Conservation (phyloP, 306 rosid species). For the Glycine tomentella region DNA sequence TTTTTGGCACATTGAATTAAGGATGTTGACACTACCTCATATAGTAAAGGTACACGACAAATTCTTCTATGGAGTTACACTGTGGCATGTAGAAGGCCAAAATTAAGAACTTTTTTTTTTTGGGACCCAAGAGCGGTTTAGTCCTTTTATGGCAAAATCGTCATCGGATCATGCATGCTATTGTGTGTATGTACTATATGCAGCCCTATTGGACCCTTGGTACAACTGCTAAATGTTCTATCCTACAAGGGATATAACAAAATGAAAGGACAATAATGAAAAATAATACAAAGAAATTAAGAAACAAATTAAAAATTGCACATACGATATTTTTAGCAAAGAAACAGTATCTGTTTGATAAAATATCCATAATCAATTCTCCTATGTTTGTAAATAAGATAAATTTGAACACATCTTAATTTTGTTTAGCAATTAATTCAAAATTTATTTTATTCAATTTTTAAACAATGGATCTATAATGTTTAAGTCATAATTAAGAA, state of each 20-base stretch:
- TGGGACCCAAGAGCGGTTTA: conserved; percentile 36
- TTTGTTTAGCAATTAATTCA: neutral
- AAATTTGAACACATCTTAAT: neutral
- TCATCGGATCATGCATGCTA: neutral
- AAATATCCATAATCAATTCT: neutral
- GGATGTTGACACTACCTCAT: conserved; percentile 17
- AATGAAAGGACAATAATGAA: neutral
- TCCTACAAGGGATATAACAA: neutral
- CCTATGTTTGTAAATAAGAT: neutral
- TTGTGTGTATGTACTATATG: neutral
- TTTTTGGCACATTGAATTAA: neutral
- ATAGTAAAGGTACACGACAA: conserved; percentile 2
- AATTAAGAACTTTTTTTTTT: neutral
- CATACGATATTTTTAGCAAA: neutral
- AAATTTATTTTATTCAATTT: conserved; percentile 15
- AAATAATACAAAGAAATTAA: neutral
- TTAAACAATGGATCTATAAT: neutral
- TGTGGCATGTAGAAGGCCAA: neutral
- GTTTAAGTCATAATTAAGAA: neutral
- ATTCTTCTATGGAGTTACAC: neutral
- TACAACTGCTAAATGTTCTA: conserved; percentile 23
- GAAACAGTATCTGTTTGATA: neutral
- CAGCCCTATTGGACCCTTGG: neutral
- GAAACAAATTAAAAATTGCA: neutral
- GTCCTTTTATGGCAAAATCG: conserved; percentile 19